Base-by-base conservation (phyloP, 2,329 filamentous ascomycete genomes). In the Epichloe scottii region DNA sequence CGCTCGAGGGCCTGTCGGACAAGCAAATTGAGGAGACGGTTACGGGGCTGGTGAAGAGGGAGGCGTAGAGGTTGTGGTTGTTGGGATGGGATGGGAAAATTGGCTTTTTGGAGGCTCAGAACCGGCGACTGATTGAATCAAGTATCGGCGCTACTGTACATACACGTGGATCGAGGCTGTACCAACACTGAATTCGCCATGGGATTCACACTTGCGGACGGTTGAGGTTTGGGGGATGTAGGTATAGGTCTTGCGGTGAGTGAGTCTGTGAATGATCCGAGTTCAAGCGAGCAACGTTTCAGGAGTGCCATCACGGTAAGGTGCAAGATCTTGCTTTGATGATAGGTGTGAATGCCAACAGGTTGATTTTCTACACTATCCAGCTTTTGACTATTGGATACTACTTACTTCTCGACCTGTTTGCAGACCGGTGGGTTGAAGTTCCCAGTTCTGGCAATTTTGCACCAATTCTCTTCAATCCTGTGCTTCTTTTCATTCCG, bases 11-110 rank as follows among this genome's bases (percentile, higher is more conserved):
- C 37, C 65, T 82, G 48, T 71, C 74, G 49, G 78, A 81, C 60
- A 79, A 81, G 68, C 72, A 82, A 64, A 78, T 82, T 56, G 78
- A 82, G 65, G 77, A 81, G 10, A 62, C 77, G 2, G 75, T 82
- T 35, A 68, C 76, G 40, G 69, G 70, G 37, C 66, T 82, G 53
- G 78, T 81, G 46, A 76, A 76, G 70, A 53, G 43, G 19, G 46
- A 40, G 51, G 46, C 46, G 21, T 53, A 41, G 26, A 21, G 14
- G 8, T 30, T 30, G 30, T 26, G 3, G 23, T 8, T 11, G 41
- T 6, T 8, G 23, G 8, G 21, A n/a, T 11, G 23, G 17, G 41
- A 10, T 26, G 17, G 12, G 23, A 11, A 15, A 5, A n/a, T 17
- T 21, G 8, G 15, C 10, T 10, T 43, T 43, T 42, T 26, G 17